Evolutionary conservation across 352 stramenopile genomes (phyloP).

Genomic region (Globisporangium sylvaticum): DNA sequence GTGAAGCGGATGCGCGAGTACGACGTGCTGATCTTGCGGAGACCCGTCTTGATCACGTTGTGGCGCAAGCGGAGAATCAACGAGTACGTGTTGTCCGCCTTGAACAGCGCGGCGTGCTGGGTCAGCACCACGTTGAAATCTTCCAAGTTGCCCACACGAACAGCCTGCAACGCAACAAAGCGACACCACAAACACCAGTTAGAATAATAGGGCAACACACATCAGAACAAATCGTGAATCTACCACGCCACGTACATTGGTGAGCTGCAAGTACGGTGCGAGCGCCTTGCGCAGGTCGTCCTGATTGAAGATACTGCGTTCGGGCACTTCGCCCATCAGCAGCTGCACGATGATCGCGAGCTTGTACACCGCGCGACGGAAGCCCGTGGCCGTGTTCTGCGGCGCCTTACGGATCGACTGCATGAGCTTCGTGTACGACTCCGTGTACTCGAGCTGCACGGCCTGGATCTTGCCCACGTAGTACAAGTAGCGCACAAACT

Average conservation of each 20-base stretch:
- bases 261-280: constrained; percentile 94
- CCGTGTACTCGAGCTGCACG: constrained; percentile 97
- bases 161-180: constrained; percentile 57
- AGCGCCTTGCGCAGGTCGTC: constrained; percentile 88
- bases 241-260: constrained; percentile 60
- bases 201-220: too few relatives aligned
- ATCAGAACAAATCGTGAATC: too few relatives aligned
- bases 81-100: constrained; percentile 93
- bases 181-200: too few relatives aligned
- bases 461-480: constrained; percentile 95
- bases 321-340: constrained; percentile 97
- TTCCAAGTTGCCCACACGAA: constrained; percentile 94
- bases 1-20: constrained; percentile 90
- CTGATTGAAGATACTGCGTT: constrained; percentile 93
- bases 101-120: constrained; percentile 84
- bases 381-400: constrained; percentile 94
- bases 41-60: constrained; percentile 98
- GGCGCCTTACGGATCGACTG: constrained; percentile 96
- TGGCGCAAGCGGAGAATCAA: constrained; percentile 96
- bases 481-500: constrained; percentile 98
- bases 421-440: constrained; percentile 94
- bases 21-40: constrained; percentile 95
- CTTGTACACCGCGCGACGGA: constrained; percentile 95
- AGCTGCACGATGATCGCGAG: constrained; percentile 96
- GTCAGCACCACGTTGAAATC: constrained; percentile 92